A percentile compares a stretch with the other conserved stretches of the same genome.
Evolutionary conservation across 2,329 filamentous ascomycete genomes (phyloP).

Genomic region (Aspergillus phoenicis): DNA sequence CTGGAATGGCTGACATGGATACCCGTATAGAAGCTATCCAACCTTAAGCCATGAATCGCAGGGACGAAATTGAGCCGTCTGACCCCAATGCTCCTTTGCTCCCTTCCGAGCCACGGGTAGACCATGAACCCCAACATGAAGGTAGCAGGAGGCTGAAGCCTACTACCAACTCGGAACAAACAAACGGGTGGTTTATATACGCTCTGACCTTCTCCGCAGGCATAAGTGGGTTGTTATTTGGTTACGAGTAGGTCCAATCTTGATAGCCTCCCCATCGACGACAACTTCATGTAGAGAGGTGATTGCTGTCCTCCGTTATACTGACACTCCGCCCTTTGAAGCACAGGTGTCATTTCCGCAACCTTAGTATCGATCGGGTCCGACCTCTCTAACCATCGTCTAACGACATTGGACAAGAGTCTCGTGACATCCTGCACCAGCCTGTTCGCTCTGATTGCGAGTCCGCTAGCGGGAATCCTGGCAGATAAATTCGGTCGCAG

Average conservation of each 20-base stretch:
- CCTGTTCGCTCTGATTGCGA: conserved; percentile 59
- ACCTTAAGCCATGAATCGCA: conserved; percentile 28
- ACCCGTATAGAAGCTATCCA: conserved; percentile 12
- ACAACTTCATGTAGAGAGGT: background rate
- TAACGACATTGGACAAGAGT: conserved; percentile 60
- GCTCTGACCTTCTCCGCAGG: conserved; percentile 60
- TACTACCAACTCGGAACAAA: conserved; percentile 20
- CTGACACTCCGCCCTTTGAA: conserved; percentile 30
- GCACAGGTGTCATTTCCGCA: conserved; percentile 64
- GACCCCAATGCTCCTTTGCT: conserved; percentile 38
- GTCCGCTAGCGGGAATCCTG: conserved; percentile 56
- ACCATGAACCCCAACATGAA: conserved; percentile 4
- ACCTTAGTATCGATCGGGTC: conserved; percentile 59
- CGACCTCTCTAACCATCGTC: conserved; percentile 53
- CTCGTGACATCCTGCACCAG: conserved; percentile 62
- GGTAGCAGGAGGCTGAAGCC: conserved; percentile 17
- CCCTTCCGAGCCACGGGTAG: conserved; percentile 18
- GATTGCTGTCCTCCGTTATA: background rate
- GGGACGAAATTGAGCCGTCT: conserved; percentile 26
- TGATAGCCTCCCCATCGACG: background rate
- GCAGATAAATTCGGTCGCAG: conserved; percentile 54
- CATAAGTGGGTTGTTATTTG: conserved; percentile 62
- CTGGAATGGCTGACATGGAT: conserved; percentile 11
- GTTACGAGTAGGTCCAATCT: conserved; percentile 55
- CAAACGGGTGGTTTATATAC: conserved; percentile 55